phyloP scores from a whole-genome alignment of 2,329 filamentous ascomycete genomes.

The Colletotrichum costaricense region DNA sequence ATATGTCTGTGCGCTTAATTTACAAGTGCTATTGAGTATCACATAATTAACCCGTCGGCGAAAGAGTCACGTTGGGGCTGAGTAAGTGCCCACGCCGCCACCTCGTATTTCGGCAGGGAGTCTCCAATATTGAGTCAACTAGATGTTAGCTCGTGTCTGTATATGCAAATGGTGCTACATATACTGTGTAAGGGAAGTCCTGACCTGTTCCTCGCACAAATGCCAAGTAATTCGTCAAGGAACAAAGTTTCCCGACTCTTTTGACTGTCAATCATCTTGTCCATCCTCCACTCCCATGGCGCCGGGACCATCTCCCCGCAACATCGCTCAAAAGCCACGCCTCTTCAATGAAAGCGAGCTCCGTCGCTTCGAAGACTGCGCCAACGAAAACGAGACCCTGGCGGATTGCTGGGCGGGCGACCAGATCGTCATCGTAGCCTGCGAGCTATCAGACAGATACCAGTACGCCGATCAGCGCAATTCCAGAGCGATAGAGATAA shows the following conservation, averaged over 20 bases:
- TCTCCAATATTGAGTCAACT: not conserved
- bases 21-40: not conserved
- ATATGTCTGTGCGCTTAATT: not conserved
- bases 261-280: no score
- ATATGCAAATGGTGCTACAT: not conserved
- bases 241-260: no score
- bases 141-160: not conserved
- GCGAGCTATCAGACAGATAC: not conserved
- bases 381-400: constrained; percentile 7
- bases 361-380: constrained; percentile 5
- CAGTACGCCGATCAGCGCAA: not conserved
- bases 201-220: no score
- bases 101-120: not conserved
- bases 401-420: constrained; percentile 3
- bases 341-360: constrained; percentile 2
- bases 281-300: not conserved
- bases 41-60: no score
- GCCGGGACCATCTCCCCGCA: constrained; percentile 42
- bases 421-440: not conserved
- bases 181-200: no score
- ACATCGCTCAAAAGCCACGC: not conserved
- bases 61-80: not conserved
- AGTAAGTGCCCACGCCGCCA: not conserved
- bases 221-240: no score
- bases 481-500: not conserved